Evolutionary conservation across 2,329 filamentous ascomycete genomes (phyloP), one percentile per base, ranked within the genome.

Genomic region (Calonectria hawksworthii): DNA sequence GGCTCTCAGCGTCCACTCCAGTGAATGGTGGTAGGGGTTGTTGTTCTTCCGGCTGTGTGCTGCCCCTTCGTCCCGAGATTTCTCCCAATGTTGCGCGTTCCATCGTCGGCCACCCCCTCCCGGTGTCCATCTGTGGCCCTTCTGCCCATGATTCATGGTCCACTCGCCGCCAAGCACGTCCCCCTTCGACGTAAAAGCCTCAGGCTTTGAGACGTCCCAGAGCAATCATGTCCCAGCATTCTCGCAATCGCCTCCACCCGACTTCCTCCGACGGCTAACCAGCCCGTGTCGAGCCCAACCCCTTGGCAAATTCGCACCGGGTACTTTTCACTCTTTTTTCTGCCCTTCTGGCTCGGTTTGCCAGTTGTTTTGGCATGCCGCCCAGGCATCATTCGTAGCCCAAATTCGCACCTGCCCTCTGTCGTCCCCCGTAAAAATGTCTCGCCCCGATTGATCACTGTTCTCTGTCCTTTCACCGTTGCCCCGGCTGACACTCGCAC

Each of bases 401-500:
- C 69, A 52, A 61, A 74, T 78, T 77, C 63, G 76, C 79, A 79
- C 75, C 74, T 61, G 73, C 56, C 36, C 74, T 74, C 72, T 65
- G 67, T 64, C 50, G 66, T 73, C 72, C 68, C 74, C 74, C 70
- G 78, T 82, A 78, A 81, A 80, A 82, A 82, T 83, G 77, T 84
- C 80, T 81, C 80, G 82, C 75, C 74, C 80, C 72, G 69, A 81
- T 80, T 79, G 72, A 79, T 79, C 79, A 76, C 68, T 77, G 74
- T 77, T 79, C 74, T 68, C 74, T 74, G 80, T 80, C 78, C 56
- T 78, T 75, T 79, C 80, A 80, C 79, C 81, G 79, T 83, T 83
- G 83, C 81, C 83, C 82, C 81, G 82, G 82, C 84, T 84, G 82
- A 83, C 82, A 77, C 80, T 81, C 81, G 78, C 79, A 76, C 81